phyloP scores from a whole-genome alignment of 805 yeast genomes.

The Metschnikowia lunata region DNA sequence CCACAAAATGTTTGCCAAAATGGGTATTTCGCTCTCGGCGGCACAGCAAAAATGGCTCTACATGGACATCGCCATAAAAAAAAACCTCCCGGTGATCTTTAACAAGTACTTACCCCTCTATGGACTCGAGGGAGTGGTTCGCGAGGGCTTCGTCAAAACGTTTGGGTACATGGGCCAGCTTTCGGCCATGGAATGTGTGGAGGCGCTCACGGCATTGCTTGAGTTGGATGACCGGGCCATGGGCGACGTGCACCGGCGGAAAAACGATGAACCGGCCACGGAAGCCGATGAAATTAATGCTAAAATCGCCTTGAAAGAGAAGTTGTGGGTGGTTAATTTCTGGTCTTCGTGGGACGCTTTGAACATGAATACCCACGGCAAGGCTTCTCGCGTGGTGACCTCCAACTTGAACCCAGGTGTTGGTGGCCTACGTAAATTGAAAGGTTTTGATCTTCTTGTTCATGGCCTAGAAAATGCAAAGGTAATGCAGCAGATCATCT shows the following conservation, averaged over 20 bases:
- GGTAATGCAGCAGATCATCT: slow-evolving; percentile 72
- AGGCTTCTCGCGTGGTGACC: slow-evolving; percentile 14
- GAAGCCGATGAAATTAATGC: slow-evolving; percentile 23
- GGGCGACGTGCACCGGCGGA: slow-evolving; percentile 16
- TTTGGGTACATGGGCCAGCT: slow-evolving; percentile 85
- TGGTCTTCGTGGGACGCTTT: slow-evolving; percentile 60
- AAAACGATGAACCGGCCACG: slow-evolving; percentile 7
- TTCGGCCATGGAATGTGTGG: slow-evolving; percentile 91
- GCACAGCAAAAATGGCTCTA: slow-evolving; percentile 92
- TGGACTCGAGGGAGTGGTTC: slow-evolving; percentile 75
- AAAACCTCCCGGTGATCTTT: slow-evolving; percentile 65
- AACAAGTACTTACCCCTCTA: slow-evolving; percentile 65
- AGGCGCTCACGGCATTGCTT: slow-evolving; percentile 76
- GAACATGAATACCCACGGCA: slow-evolving; percentile 25
- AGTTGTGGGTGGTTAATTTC: slow-evolving; percentile 69
- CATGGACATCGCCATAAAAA: slow-evolving; percentile 75
- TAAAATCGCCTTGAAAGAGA: slow-evolving; percentile 43
- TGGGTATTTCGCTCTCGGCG: slow-evolving; percentile 89
- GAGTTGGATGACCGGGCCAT: slow-evolving; percentile 40
- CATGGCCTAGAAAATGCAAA: slow-evolving; percentile 86
- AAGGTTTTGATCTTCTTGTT: slow-evolving; percentile 49
- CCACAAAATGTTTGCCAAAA: slow-evolving; percentile 89
- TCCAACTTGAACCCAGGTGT: slow-evolving; percentile 12
- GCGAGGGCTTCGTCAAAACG: slow-evolving; percentile 82
- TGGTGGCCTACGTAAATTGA: slow-evolving; percentile 25